phyloP scores from a whole-genome alignment of 345 rosid species.

The Clarkia xantiana region DNA sequence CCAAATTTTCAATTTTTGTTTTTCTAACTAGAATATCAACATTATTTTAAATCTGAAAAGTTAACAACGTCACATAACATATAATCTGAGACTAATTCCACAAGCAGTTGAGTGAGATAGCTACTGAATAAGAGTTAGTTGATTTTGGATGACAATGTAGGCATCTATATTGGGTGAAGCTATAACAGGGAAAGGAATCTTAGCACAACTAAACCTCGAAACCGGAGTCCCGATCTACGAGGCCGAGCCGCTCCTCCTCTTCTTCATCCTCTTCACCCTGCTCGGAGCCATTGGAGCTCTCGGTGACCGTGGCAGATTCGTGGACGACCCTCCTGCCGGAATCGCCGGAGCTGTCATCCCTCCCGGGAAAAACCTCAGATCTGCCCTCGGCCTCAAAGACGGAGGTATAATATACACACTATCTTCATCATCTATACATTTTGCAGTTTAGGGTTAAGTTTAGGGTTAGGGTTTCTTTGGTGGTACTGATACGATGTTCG shows the following conservation, averaged over 20 bases:
- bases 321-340: constrained; percentile 69
- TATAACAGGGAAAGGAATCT: constrained; percentile 83
- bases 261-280: constrained; percentile 85
- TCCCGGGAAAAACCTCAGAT: constrained; percentile 53
- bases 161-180: constrained; percentile 89
- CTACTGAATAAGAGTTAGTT: background rate
- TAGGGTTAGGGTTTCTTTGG: background rate
- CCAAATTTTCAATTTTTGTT: no score
- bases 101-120: no score
- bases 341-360: constrained; percentile 67
- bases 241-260: constrained; percentile 91
- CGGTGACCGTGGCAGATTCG: constrained; percentile 82
- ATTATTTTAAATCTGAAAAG: no score
- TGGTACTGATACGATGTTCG: background rate
- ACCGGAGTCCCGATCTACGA: constrained; percentile 92
- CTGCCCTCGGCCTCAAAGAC: constrained; percentile 78
- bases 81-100: no score
- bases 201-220: constrained; percentile 70
- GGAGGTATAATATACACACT: constrained; percentile 36
- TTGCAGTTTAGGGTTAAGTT: background rate
- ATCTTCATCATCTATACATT: background rate
- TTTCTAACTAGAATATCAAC: no score
- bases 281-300: constrained; percentile 95
- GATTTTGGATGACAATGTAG: constrained; percentile 17
- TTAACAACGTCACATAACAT: no score